Percentiles rank a stretch among this genome's conserved stretches.
These are phyloP conservation scores for Nothophytophthora sp. DNA, from an alignment of 352 stramenopile genomes.

Conservation along the genomic window DNA sequence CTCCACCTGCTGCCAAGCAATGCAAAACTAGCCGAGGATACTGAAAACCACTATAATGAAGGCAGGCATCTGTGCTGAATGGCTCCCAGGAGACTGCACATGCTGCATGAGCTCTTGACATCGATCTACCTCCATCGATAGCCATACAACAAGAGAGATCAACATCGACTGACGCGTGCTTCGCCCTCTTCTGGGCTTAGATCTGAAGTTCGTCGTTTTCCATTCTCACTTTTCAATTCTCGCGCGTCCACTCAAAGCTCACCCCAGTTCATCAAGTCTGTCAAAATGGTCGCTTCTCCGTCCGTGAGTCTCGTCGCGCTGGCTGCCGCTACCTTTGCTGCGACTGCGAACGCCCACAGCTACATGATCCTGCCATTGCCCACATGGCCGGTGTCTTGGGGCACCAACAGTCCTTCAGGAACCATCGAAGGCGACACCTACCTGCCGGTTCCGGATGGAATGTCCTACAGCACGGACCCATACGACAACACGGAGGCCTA, in stretches of 20 bases:
- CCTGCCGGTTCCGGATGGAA: conserved; percentile 31
- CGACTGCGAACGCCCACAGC: conserved; percentile 16
- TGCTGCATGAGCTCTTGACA: not conserved
- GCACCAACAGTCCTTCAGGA: conserved; percentile 32
- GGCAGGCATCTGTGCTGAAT: conserved; percentile 3
- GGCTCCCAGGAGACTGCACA: conserved; percentile 1
- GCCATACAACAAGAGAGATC: too few species aligned
- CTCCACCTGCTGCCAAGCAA: conserved; percentile 25
- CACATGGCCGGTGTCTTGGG: conserved; percentile 32
- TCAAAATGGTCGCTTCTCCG: conserved; percentile 11
- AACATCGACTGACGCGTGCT: not conserved
- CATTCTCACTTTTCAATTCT: conserved; percentile 20
- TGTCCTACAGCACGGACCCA: conserved; percentile 30
- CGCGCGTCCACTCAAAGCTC: conserved; percentile 7
- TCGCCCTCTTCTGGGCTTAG: not conserved
- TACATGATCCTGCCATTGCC: conserved; percentile 35
- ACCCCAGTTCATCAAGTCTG: conserved; percentile 1
- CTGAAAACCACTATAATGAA: not conserved
- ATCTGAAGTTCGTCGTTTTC: not conserved
- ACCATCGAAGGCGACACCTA: conserved; percentile 37
- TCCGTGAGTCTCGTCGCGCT: conserved; percentile 7
- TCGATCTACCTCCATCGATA: too few species aligned
- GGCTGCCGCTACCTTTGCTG: conserved; percentile 1
- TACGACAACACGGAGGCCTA: conserved; percentile 28
- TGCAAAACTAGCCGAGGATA: conserved; percentile 7